phyloP scores from a whole-genome alignment of 2,329 filamentous ascomycete genomes.

The Phoma herbarum region DNA sequence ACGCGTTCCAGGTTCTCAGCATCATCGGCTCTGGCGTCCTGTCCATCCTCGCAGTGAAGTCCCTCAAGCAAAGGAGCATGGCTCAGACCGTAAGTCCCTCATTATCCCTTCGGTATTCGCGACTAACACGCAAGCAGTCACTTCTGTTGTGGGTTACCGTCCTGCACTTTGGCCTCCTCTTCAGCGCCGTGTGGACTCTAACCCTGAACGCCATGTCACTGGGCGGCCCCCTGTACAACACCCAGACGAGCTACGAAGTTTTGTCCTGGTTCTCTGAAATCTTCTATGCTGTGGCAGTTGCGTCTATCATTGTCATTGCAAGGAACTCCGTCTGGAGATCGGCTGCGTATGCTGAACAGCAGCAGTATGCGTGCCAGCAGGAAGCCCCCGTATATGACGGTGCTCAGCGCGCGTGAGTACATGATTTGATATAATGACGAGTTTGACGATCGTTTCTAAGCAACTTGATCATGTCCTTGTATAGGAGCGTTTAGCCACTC shows the following conservation, averaged over 20 bases:
- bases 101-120: too few species aligned
- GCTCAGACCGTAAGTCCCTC: conserved; percentile 6
- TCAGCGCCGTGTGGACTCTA: neutral
- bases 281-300: neutral
- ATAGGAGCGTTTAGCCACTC: neutral
- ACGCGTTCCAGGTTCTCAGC: neutral
- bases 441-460: neutral
- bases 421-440: neutral
- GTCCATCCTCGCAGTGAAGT: conserved; percentile 5
- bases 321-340: conserved; percentile 11
- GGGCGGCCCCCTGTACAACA: neutral
- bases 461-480: neutral
- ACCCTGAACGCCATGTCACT: neutral
- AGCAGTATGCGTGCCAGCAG: conserved; percentile 12
- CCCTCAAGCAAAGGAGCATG: conserved; percentile 7
- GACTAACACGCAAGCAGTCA: conserved; percentile 11
- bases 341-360: neutral
- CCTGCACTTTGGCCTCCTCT: neutral
- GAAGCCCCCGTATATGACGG: neutral
- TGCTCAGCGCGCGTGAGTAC: conserved; percentile 3
- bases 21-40: conserved; percentile 10
- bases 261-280: conserved; percentile 5
- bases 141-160: conserved; percentile 10
- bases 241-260: neutral
- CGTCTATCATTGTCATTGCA: conserved; percentile 13